phyloP scores from a whole-genome alignment of 2,329 filamentous ascomycete genomes.

The Hortaea werneckii region DNA sequence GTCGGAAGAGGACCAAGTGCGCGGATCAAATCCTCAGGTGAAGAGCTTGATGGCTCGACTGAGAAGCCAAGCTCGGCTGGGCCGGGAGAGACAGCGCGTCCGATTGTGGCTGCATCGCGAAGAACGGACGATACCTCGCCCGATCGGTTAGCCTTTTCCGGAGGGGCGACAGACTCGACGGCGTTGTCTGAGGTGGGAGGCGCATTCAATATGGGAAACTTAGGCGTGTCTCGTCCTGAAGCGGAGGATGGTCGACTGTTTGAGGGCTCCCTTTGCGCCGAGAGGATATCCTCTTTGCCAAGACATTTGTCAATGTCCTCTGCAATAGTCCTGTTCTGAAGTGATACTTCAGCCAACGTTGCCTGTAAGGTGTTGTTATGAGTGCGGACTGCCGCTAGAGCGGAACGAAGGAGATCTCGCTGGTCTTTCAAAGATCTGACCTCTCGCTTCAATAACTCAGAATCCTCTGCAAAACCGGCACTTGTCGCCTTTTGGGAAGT shows the following conservation, averaged over 20 bases:
- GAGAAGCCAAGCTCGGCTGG: constrained; percentile 9
- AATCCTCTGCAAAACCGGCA: neutral
- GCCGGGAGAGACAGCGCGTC: neutral
- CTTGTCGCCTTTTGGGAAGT: neutral
- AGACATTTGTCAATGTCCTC: constrained; percentile 3
- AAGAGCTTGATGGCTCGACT: constrained; percentile 10
- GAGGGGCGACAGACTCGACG: neutral
- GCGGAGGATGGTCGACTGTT: neutral
- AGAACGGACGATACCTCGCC: neutral
- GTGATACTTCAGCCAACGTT: neutral
- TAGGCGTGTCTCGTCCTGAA: neutral
- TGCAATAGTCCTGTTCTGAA: neutral
- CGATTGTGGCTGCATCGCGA: neutral
- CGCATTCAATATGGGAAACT: neutral
- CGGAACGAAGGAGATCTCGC: constrained; percentile 1
- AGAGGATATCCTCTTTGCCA: constrained; percentile 1
- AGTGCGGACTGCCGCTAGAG: neutral
- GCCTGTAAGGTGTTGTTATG: constrained; percentile 1
- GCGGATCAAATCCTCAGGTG: constrained; percentile 13
- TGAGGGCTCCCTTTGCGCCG: neutral
- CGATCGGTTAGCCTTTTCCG: neutral
- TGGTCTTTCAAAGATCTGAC: constrained; percentile 1
- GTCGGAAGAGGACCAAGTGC: constrained; percentile 14
- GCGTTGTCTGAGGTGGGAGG: neutral
- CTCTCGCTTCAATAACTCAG: constrained; percentile 2